A percentile compares a stretch with the other conserved stretches of the same genome.
Evolutionary conservation across 805 yeast species (phyloP).

Genomic region (Vanderwaltozyma tropicalis): DNA sequence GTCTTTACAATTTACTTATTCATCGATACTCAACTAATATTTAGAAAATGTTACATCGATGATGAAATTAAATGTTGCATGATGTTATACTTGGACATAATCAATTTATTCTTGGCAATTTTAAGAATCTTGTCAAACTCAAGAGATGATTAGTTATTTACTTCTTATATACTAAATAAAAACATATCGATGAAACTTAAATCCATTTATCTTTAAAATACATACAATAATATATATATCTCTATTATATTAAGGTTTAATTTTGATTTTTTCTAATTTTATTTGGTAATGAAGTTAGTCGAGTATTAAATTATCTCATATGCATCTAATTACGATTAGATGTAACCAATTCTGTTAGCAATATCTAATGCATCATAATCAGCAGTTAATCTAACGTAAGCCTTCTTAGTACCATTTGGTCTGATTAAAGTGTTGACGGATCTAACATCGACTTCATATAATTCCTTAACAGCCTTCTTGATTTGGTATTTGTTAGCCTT

Average conservation of each 20-base stretch:
- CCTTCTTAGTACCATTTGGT: constrained; percentile 99
- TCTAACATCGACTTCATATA: constrained; percentile 89
- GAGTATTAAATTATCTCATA: no score
- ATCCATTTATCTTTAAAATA: no score
- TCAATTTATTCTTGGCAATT: constrained; percentile 70
- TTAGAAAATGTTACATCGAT: constrained; percentile 67
- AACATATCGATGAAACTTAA: no score
- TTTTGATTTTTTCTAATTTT: no score
- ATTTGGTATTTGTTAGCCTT: constrained; percentile 98
- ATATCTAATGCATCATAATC: constrained; percentile 99
- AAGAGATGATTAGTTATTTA: constrained; percentile 9
- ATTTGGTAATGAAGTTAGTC: no score
- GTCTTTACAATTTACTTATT: constrained; percentile 63
- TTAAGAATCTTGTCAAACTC: constrained; percentile 46
- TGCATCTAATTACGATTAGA: constrained; percentile 44
- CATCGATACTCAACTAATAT: constrained; percentile 71
- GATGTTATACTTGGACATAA: constrained; percentile 66
- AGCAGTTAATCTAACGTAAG: constrained; percentile 96
- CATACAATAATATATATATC: no score
- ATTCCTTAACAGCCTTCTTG: constrained; percentile 95
- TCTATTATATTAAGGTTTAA: no score
- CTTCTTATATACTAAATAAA: no score
- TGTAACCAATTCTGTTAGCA: constrained; percentile 99
- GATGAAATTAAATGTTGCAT: constrained; percentile 80
- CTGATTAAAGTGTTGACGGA: constrained; percentile 94